phyloP scores from a whole-genome alignment of 495 filamentous ascomycete genomes.

The Podospora fimiseda region DNA sequence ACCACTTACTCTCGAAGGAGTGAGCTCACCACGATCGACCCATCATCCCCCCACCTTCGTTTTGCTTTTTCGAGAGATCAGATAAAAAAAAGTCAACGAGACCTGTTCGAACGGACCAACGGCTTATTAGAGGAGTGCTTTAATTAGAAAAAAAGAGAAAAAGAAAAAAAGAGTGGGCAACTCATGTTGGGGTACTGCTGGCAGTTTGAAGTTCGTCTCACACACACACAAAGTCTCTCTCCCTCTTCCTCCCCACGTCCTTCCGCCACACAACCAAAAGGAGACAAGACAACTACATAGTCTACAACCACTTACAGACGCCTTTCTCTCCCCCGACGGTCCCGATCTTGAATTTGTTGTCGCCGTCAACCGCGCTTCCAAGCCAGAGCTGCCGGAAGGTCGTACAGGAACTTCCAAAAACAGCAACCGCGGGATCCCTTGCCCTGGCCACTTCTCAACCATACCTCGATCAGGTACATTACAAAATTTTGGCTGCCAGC shows the following conservation, averaged over 20 bases:
- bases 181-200: slow-evolving; percentile 4
- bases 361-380: slow-evolving; percentile 17
- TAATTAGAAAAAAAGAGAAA: slow-evolving; percentile 3
- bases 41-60: slow-evolving; percentile 1
- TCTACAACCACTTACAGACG: slow-evolving; percentile 7
- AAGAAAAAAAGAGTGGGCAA: slow-evolving; percentile 11
- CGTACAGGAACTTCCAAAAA: slow-evolving; percentile 34
- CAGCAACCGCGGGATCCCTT: slow-evolving; percentile 28
- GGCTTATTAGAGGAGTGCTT: slow-evolving; percentile 9
- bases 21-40: background rate
- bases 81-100: background rate
- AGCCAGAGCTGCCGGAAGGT: slow-evolving; percentile 23
- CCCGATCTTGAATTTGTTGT: slow-evolving; percentile 22
- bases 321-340: slow-evolving; percentile 16
- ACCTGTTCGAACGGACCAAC: background rate
- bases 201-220: slow-evolving; percentile 1
- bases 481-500: slow-evolving; percentile 30
- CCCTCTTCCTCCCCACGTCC: background rate
- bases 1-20: slow-evolving; percentile 8
- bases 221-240: background rate
- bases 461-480: slow-evolving; percentile 27
- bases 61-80: background rate
- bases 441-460: slow-evolving; percentile 21
- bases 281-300: background rate
- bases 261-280: background rate